Evolutionary conservation across 768 basidiomycete species (phyloP).

Genomic region (Termitomyces sp.): DNA sequence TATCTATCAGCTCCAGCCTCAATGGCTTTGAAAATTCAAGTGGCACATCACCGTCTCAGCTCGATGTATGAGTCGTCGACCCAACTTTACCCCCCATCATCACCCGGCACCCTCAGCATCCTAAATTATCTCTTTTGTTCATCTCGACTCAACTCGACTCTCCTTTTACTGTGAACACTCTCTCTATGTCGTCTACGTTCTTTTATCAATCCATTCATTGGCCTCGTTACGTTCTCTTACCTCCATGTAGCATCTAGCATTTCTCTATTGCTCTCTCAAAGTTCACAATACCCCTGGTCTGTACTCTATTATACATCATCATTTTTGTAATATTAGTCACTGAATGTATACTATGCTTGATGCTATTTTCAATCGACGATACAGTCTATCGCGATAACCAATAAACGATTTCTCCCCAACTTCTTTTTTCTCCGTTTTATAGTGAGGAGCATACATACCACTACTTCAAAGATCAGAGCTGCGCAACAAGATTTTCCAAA

Average conservation of each 20-base stretch:
- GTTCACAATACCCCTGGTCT: not conserved
- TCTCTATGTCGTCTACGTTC: not conserved
- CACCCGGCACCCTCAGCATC: not conserved
- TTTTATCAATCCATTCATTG: not conserved
- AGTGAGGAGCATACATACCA: not conserved
- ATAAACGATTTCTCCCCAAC: not conserved
- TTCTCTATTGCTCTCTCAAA: too few species aligned
- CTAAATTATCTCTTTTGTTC: too few species aligned
- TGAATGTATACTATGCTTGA: not conserved
- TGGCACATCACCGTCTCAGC: not conserved
- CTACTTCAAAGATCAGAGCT: not conserved
- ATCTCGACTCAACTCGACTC: not conserved
- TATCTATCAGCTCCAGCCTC: not conserved
- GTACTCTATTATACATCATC: not conserved
- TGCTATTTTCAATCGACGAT: not conserved
- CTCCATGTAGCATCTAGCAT: not conserved
- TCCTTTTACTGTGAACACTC: not conserved
- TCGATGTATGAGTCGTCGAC: slow-evolving; percentile 3
- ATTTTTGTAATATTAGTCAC: not conserved
- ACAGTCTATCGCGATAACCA: not conserved
- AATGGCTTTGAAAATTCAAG: too few species aligned
- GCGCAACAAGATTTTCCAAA: not conserved
- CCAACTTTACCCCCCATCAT: not conserved
- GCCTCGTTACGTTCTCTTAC: not conserved
- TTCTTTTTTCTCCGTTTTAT: not conserved